These are phyloP conservation scores for Monascus purpureus DNA, from an alignment of 495 filamentous ascomycete species.

Conservation along the genomic window DNA sequence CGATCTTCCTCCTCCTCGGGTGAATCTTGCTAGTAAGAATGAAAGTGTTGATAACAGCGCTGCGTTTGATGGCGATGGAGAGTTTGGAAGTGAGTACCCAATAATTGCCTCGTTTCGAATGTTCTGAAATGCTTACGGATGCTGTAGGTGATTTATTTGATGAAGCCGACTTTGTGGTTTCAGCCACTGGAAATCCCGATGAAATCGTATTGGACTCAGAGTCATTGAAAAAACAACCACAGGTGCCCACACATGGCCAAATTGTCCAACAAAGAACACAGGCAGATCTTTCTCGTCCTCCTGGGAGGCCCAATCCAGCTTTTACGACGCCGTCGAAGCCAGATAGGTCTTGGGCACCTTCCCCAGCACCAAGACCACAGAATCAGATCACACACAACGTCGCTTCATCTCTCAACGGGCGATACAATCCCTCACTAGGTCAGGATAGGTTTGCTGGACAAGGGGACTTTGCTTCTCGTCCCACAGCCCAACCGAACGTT, in stretches of 20 bases:
- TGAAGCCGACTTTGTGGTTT: conserved; percentile 57
- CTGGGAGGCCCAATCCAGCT: conserved; percentile 11
- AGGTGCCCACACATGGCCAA: conserved; percentile 14
- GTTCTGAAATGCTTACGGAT: conserved; percentile 10
- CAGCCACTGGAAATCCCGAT: conserved; percentile 45
- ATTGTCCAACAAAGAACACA: conserved; percentile 12
- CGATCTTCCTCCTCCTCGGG: conserved; percentile 23
- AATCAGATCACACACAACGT: background rate
- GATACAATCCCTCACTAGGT: conserved; percentile 9
- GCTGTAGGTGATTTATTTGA: conserved; percentile 47
- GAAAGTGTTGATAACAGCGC: conserved; percentile 6
- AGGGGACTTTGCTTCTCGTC: conserved; percentile 8
- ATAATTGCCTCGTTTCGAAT: background rate
- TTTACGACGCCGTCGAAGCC: conserved; percentile 31
- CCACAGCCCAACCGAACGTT: conserved; percentile 8
- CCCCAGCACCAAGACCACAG: conserved; percentile 11
- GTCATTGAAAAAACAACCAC: conserved; percentile 11
- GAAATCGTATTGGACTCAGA: conserved; percentile 37
- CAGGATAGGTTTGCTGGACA: conserved; percentile 7
- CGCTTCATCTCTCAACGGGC: conserved; percentile 10
- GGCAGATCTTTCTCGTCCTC: conserved; percentile 5
- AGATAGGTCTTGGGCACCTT: conserved; percentile 18
- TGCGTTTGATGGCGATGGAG: conserved; percentile 28
- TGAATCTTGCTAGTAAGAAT: conserved; percentile 8
- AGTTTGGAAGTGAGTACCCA: conserved; percentile 50